Evolutionary conservation across 768 basidiomycete species (phyloP).

Genomic region (Tricholoma saponaceum): DNA sequence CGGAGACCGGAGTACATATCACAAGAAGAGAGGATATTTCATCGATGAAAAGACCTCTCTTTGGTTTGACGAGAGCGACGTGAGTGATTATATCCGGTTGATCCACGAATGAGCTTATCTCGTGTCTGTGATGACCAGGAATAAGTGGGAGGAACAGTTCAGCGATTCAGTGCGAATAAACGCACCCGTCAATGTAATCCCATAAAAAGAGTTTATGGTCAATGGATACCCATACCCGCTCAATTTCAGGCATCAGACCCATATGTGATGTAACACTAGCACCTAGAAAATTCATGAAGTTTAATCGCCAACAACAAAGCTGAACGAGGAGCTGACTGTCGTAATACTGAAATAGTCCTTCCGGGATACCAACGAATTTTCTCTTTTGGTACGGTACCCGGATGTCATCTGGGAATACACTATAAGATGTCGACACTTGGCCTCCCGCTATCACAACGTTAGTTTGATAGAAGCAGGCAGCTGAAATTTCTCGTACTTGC

Average conservation of each 20-base stretch:
- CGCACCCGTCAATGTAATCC: conserved; percentile 94
- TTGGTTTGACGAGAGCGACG: conserved; percentile 86
- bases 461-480: background rate
- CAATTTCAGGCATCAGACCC: conserved; percentile 91
- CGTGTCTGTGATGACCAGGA: conserved; percentile 49
- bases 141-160: background rate
- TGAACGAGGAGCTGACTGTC: conserved; percentile 48
- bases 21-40: conserved; percentile 87
- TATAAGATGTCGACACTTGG: conserved; percentile 75
- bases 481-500: conserved; percentile 40
- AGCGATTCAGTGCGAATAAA: conserved; percentile 7
- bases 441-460: conserved; percentile 43
- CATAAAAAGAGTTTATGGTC: conserved; percentile 93
- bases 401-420: conserved; percentile 71
- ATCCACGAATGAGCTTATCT: conserved; percentile 88
- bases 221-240: conserved; percentile 92
- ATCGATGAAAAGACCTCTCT: conserved; percentile 85
- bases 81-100: conserved; percentile 86
- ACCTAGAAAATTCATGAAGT: conserved; percentile 33
- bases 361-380: conserved; percentile 72
- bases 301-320: background rate
- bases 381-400: conserved; percentile 79
- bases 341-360: conserved; percentile 74
- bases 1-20: conserved; percentile 81
- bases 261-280: conserved; percentile 73